Conservation (phyloP, 257 asterid species). For the Capsicum rhomboideum region DNA sequence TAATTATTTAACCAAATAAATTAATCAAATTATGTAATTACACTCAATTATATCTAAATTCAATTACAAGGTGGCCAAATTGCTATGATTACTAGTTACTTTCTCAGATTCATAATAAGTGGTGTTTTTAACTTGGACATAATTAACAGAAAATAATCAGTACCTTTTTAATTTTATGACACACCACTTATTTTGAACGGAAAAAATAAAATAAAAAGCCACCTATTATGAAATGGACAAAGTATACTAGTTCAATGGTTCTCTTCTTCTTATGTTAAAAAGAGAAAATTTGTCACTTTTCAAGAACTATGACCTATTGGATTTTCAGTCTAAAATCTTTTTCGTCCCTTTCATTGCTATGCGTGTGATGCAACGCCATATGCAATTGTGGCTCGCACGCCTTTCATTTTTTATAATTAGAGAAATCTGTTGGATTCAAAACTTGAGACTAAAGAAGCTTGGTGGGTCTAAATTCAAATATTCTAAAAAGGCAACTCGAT, state of each 20-base stretch:
- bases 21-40: too few species aligned
- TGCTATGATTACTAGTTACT: too few species aligned
- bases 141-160: not conserved
- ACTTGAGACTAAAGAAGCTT: not conserved
- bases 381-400: not conserved
- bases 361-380: not conserved
- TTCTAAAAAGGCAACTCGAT: not conserved
- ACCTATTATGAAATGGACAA: too few species aligned
- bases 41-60: too few species aligned
- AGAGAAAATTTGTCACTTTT: not conserved
- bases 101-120: too few species aligned
- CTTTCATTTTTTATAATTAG: not conserved
- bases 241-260: not conserved
- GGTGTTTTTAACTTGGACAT: too few species aligned
- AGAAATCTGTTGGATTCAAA: not conserved
- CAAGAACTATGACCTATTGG: not conserved
- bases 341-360: not conserved
- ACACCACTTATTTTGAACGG: too few species aligned
- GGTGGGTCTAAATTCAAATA: not conserved
- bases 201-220: too few species aligned
- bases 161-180: not conserved
- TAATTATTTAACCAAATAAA: not conserved
- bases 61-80: too few species aligned
- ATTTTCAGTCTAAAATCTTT: not conserved
- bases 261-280: not conserved